Percentiles rank a stretch among this genome's conserved stretches.
Conservation (phyloP, 768 basidiomycete genomes). For the Hemileccinum impolitum region DNA sequence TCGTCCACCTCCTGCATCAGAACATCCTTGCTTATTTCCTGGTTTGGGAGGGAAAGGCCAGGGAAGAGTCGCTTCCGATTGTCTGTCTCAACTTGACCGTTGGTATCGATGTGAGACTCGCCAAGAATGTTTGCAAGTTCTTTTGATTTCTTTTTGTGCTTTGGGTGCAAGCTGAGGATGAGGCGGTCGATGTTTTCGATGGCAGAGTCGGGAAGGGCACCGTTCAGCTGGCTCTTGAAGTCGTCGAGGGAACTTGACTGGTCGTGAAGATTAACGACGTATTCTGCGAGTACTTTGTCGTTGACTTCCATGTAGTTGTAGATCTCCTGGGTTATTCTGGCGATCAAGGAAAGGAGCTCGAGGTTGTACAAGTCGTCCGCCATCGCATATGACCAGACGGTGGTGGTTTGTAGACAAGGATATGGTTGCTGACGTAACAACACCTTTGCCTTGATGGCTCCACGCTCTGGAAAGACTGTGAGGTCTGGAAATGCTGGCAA, state of each 20-base stretch:
- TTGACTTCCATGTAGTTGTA: constrained; percentile 80
- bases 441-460: constrained; percentile 44
- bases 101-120: constrained; percentile 26
- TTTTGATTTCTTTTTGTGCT: constrained; percentile 74
- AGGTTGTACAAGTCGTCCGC: constrained; percentile 86
- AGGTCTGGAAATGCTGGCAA: constrained; percentile 91
- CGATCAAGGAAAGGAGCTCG: constrained; percentile 87
- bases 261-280: constrained; percentile 87
- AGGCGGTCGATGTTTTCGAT: constrained; percentile 92
- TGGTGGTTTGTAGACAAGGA: constrained; percentile 2
- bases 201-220: constrained; percentile 86
- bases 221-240: constrained; percentile 79
- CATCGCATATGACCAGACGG: constrained; percentile 38
- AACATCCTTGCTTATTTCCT: constrained; percentile 68
- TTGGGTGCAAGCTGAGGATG: constrained; percentile 92
- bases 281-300: constrained; percentile 95
- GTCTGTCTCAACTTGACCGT: constrained; percentile 54
- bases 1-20: constrained; percentile 89
- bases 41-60: constrained; percentile 79
- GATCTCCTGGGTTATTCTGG: constrained; percentile 90
- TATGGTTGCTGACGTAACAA: constrained; percentile 20
- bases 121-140: constrained; percentile 36
- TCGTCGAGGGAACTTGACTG: constrained; percentile 70
- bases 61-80: constrained; percentile 86
- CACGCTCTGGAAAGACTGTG: constrained; percentile 58